Percentiles rank a stretch among this genome's conserved stretches.
These are phyloP conservation scores for Leccinum subfulvum DNA, from an alignment of 1,284 basidiomycete genomes.

Conservation along the genomic window DNA sequence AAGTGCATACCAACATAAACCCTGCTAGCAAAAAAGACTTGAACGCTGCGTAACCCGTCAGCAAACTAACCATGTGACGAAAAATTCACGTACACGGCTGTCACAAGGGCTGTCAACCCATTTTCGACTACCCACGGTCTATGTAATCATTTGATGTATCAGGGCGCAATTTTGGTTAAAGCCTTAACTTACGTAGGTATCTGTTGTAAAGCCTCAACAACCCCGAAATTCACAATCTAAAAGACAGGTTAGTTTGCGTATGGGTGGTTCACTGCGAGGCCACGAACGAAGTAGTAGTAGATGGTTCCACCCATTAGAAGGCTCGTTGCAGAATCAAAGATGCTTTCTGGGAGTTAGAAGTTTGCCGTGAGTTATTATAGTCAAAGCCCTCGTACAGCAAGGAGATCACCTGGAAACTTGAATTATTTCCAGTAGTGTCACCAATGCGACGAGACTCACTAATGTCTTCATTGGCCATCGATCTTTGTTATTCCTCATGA, in stretches of 20 bases:
- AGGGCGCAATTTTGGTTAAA: not conserved
- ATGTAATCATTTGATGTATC: slow-evolving; percentile 5
- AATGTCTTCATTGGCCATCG: slow-evolving; percentile 17
- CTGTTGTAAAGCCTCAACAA: slow-evolving; percentile 4
- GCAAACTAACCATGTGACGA: not conserved
- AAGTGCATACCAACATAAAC: slow-evolving; percentile 13
- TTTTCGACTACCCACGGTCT: slow-evolving; percentile 20
- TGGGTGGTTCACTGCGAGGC: not conserved
- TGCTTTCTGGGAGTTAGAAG: slow-evolving; percentile 12
- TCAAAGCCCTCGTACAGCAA: slow-evolving; percentile 16
- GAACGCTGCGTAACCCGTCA: slow-evolving; percentile 15
- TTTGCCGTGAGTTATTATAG: not conserved
- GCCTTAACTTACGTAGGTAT: slow-evolving; percentile 12
- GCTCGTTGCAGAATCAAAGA: slow-evolving; percentile 23
- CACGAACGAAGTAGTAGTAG: slow-evolving; percentile 22
- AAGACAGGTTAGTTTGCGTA: not conserved
- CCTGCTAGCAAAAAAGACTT: slow-evolving; percentile 17
- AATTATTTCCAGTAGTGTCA: not conserved
- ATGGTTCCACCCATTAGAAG: slow-evolving; percentile 21
- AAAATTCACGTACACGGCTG: slow-evolving; percentile 14
- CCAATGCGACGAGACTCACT: slow-evolving; percentile 6
- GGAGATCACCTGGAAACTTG: slow-evolving; percentile 13
- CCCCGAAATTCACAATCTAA: slow-evolving; percentile 20
- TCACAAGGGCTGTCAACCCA: slow-evolving; percentile 15
- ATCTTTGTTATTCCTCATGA: slow-evolving; percentile 19